Conservation (phyloP, 805 yeast genomes). For the Hanseniaspora thailandica region DNA sequence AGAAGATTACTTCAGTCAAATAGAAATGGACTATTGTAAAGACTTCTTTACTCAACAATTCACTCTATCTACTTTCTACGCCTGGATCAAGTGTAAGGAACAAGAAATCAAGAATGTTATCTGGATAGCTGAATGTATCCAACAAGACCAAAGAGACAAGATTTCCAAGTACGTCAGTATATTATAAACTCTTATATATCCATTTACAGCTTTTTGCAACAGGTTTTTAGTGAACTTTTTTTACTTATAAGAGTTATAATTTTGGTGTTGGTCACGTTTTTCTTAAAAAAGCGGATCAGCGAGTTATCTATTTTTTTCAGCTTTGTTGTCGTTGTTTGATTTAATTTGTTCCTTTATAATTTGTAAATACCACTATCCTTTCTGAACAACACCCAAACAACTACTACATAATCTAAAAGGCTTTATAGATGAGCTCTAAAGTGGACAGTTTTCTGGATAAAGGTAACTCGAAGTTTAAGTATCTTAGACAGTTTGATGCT, state of each 20-base stretch:
- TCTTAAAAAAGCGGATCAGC: background rate
- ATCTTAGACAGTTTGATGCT: slow-evolving; percentile 15
- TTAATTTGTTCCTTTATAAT: background rate
- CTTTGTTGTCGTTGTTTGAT: background rate
- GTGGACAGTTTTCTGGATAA: slow-evolving; percentile 1
- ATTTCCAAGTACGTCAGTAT: slow-evolving; percentile 84
- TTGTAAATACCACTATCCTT: too few species aligned
- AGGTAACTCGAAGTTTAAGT: slow-evolving; percentile 3
- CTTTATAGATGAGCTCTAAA: background rate
- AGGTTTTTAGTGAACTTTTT: too few species aligned
- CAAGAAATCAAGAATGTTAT: slow-evolving; percentile 95
- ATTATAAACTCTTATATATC: slow-evolving; percentile 33
- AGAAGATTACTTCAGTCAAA: slow-evolving; percentile 87
- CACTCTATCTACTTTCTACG: slow-evolving; percentile 82
- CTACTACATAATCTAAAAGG: too few species aligned
- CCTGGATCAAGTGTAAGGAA: slow-evolving; percentile 90
- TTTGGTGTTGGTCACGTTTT: background rate
- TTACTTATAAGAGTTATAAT: background rate
- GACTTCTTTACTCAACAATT: slow-evolving; percentile 95
- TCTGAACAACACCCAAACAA: too few species aligned
- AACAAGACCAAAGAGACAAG: slow-evolving; percentile 93
- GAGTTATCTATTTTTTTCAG: too few species aligned
- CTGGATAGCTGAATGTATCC: slow-evolving; percentile 99
- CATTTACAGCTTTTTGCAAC: too few species aligned
- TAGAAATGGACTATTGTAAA: slow-evolving; percentile 85